Conservation (phyloP, 139 green algal genomes). For the Chlamydomonas incerta region DNA sequence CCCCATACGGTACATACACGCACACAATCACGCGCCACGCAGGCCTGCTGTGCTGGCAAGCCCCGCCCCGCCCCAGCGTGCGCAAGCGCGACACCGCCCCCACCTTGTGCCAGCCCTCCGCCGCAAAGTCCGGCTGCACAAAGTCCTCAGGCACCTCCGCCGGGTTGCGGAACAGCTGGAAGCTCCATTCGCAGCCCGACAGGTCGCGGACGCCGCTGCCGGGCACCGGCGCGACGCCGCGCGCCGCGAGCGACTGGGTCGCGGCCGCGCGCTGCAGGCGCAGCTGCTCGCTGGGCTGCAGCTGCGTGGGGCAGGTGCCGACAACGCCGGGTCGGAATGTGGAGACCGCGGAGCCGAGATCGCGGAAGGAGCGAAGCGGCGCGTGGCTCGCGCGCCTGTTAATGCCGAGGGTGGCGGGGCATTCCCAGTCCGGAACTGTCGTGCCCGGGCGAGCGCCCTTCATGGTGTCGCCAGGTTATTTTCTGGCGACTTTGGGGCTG, state of each 20-base stretch:
- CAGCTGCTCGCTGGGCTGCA: background rate
- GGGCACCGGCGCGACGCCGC: background rate
- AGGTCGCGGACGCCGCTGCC: constrained; percentile 44
- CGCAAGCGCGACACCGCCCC: too few relatives aligned
- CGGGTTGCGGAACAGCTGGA: constrained; percentile 71
- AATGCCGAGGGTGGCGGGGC: constrained; percentile 71
- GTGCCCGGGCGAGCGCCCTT: background rate
- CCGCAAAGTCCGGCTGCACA: background rate
- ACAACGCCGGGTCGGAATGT: constrained; percentile 3
- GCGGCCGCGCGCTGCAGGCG: background rate
- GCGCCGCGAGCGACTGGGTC: background rate
- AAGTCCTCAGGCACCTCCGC: constrained; percentile 70
- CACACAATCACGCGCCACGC: too few relatives aligned
- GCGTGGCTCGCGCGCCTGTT: constrained; percentile 77
- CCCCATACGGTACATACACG: too few relatives aligned
- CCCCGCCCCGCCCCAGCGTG: too few relatives aligned
- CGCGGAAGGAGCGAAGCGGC: constrained; percentile 67
- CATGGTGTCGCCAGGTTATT: background rate
- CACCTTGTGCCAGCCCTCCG: background rate
- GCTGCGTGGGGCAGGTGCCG: background rate
- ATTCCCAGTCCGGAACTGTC: constrained; percentile 75
- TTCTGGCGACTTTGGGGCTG: background rate
- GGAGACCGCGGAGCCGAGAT: constrained; percentile 37
- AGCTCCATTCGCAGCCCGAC: constrained; percentile 72
- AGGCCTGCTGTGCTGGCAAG: too few relatives aligned